Percentiles rank a stretch among this genome's conserved stretches.
Evolutionary conservation across 2,329 filamentous ascomycete species (phyloP).

Genomic region (Coniochaeta sp.): DNA sequence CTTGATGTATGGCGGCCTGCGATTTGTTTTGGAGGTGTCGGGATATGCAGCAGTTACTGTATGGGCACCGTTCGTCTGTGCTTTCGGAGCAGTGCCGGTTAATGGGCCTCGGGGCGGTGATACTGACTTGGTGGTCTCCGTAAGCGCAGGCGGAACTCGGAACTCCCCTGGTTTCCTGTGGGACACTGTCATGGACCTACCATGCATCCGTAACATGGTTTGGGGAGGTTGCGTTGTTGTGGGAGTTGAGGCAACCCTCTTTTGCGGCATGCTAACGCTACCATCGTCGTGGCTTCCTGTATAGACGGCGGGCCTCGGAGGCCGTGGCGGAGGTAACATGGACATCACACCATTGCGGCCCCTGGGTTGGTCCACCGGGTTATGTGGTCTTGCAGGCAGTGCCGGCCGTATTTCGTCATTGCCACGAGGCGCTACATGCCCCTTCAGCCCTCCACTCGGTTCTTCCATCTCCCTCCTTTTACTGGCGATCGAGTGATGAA

Average conservation of each 20-base stretch:
- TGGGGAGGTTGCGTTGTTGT: slow-evolving; percentile 32
- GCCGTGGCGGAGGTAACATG: slow-evolving; percentile 35
- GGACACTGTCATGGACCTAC: slow-evolving; percentile 42
- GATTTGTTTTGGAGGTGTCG: slow-evolving; percentile 76
- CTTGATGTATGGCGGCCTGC: slow-evolving; percentile 70
- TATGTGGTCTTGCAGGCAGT: slow-evolving; percentile 40
- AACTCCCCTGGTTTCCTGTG: slow-evolving; percentile 30
- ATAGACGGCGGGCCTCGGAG: slow-evolving; percentile 26
- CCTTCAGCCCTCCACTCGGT: slow-evolving; percentile 28
- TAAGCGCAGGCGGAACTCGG: slow-evolving; percentile 16
- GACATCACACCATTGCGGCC: slow-evolving; percentile 17
- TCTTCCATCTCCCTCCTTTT: slow-evolving; percentile 40
- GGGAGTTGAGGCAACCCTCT: slow-evolving; percentile 39
- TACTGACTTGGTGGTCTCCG: slow-evolving; percentile 7
- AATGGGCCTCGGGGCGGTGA: slow-evolving; percentile 12
- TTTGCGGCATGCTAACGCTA: slow-evolving; percentile 18
- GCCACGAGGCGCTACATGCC: slow-evolving; percentile 29
- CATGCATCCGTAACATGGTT: slow-evolving; percentile 31
- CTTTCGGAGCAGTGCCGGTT: slow-evolving; percentile 27
- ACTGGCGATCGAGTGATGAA: slow-evolving; percentile 39
- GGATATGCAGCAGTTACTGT: slow-evolving; percentile 59
- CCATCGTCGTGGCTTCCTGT: slow-evolving; percentile 4
- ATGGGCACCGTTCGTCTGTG: slow-evolving; percentile 24
- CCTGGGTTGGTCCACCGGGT: slow-evolving; percentile 22
- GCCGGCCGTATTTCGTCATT: slow-evolving; percentile 37